A percentile compares a stretch with the other conserved stretches of the same genome.
Evolutionary conservation across 495 filamentous ascomycete genomes (phyloP).

Genomic region (Penicillium malachiteum): DNA sequence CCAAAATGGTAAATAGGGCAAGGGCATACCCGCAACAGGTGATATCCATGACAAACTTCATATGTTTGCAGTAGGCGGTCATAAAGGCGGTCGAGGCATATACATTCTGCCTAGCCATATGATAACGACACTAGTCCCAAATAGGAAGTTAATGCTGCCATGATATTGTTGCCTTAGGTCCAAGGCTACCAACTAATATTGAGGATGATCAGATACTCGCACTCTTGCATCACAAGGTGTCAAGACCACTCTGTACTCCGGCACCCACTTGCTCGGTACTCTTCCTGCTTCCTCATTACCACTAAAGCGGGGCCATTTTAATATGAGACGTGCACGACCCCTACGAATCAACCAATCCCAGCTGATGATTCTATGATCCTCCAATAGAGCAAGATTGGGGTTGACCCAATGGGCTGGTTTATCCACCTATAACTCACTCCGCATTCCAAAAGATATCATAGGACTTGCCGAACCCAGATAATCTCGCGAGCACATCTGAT

Average conservation of each 20-base stretch:
- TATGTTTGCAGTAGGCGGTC: too few species aligned
- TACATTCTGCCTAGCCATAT: too few species aligned
- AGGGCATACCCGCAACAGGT: background rate
- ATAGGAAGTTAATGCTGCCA: too few species aligned
- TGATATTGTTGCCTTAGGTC: background rate
- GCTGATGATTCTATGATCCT: background rate
- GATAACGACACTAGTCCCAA: too few species aligned
- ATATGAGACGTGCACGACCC: background rate
- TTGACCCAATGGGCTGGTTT: background rate
- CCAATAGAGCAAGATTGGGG: background rate
- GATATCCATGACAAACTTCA: background rate
- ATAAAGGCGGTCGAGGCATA: too few species aligned
- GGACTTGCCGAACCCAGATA: background rate
- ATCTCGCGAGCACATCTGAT: background rate
- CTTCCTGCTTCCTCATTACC: background rate
- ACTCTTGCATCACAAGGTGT: background rate
- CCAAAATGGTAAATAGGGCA: background rate
- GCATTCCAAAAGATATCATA: slow-evolving; percentile 1
- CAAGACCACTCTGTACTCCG: background rate
- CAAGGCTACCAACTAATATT: too few species aligned
- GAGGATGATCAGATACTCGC: background rate
- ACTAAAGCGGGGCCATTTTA: background rate
- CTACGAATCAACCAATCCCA: background rate
- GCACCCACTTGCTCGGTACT: background rate
- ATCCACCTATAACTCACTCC: slow-evolving; percentile 1